A percentile compares a stretch with the other conserved stretches of the same genome.
phyloP scores from a whole-genome alignment of 2,329 filamentous ascomycete genomes.

The Fusarium sp. region DNA sequence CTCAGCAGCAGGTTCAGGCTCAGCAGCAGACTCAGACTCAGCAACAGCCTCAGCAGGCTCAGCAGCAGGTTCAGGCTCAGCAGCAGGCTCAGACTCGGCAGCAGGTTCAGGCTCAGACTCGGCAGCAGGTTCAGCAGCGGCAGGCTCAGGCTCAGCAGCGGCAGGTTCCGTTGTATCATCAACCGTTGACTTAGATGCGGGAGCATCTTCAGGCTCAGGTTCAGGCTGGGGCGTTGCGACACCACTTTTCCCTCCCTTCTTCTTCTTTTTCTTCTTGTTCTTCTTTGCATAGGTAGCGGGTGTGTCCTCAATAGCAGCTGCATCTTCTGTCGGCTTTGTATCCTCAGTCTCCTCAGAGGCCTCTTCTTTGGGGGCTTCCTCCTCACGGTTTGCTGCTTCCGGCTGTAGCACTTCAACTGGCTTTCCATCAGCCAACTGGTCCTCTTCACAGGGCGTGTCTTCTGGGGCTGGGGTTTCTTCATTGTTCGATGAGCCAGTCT shows the following conservation, averaged over 20 bases:
- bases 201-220: not conserved
- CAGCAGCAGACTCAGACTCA: too few species aligned
- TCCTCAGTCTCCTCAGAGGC: slow-evolving; percentile 1
- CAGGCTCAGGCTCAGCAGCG: not conserved
- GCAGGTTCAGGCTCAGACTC: not conserved
- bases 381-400: not conserved
- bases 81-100: not conserved
- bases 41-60: not conserved
- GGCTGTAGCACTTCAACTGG: not conserved
- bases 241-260: slow-evolving; percentile 12
- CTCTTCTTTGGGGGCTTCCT: slow-evolving; percentile 1
- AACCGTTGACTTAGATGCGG: not conserved
- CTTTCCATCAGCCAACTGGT: slow-evolving; percentile 2
- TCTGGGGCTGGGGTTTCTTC: not conserved
- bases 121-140: not conserved
- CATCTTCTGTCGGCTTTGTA: slow-evolving; percentile 9
- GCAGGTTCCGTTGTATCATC: not conserved
- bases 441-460: slow-evolving; percentile 4
- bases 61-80: too few species aligned
- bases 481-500: not conserved
- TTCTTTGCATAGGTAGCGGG: slow-evolving; percentile 7
- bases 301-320: not conserved
- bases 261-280: slow-evolving; percentile 28
- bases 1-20: too few species aligned
- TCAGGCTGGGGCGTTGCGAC: not conserved